Evolutionary conservation across 129 eudicot genomes (phyloP).

Genomic region (Tagetes patula): DNA sequence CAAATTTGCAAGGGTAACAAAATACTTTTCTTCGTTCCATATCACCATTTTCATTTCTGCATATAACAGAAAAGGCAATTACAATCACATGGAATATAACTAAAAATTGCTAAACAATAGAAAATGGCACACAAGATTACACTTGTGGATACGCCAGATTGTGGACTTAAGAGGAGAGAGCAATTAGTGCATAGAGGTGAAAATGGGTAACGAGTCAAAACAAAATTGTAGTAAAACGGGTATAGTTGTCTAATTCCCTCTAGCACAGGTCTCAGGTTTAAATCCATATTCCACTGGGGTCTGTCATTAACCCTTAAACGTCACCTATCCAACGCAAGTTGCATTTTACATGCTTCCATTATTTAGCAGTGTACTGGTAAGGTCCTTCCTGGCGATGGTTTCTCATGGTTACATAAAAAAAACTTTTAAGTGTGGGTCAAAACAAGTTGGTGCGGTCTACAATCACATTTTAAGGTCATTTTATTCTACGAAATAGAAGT

Average conservation of each 20-base stretch:
- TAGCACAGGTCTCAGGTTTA: background rate
- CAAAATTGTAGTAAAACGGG: background rate
- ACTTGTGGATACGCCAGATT: background rate
- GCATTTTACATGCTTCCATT: too few relatives aligned
- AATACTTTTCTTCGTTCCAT: constrained; percentile 62
- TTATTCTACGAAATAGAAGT: background rate
- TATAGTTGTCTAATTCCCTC: background rate
- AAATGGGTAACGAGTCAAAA: background rate
- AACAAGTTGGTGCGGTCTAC: background rate
- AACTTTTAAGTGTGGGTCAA: background rate
- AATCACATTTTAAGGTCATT: background rate
- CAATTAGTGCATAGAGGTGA: background rate
- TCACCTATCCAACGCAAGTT: too few relatives aligned
- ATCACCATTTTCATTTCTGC: constrained; percentile 57
- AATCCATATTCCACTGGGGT: background rate
- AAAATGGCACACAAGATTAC: background rate
- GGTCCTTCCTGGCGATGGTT: background rate
- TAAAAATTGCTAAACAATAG: background rate
- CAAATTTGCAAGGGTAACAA: constrained; percentile 64
- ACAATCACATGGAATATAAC: background rate
- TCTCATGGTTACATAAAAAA: background rate
- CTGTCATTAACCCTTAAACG: background rate
- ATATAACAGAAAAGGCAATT: constrained; percentile 6
- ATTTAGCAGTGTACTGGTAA: background rate
- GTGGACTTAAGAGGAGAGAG: background rate